These are phyloP conservation scores for Knufia petricola DNA, from an alignment of 2,329 filamentous ascomycete species.

Conservation along the genomic window DNA sequence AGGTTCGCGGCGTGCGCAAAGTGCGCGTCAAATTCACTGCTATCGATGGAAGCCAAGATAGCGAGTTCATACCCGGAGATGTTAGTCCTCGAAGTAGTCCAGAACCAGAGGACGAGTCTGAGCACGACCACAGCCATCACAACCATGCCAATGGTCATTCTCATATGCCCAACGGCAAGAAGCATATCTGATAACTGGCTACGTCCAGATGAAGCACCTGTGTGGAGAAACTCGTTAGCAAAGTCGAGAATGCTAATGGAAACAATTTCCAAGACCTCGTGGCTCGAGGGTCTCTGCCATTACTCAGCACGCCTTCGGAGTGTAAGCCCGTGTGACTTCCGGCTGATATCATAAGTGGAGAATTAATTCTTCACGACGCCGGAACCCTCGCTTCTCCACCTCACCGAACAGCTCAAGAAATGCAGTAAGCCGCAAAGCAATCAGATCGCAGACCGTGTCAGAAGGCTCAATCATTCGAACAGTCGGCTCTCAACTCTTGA, in stretches of 20 bases:
- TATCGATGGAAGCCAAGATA: constrained; percentile 50
- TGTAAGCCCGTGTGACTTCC: constrained; percentile 14
- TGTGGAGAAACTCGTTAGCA: too few relatives aligned
- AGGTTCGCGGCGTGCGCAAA: constrained; percentile 73
- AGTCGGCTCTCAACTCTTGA: neutral
- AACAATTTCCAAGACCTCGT: too few relatives aligned
- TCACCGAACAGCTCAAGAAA: neutral
- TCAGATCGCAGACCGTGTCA: neutral
- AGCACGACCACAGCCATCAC: constrained; percentile 37
- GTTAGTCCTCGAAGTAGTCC: constrained; percentile 49
- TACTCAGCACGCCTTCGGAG: neutral
- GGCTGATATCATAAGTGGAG: constrained; percentile 21
- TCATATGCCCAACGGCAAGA: constrained; percentile 8
- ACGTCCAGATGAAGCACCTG: neutral
- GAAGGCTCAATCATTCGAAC: neutral
- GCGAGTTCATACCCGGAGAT: constrained; percentile 67
- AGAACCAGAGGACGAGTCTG: constrained; percentile 48
- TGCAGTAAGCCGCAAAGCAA: neutral
- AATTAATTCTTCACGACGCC: neutral
- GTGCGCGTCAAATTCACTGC: constrained; percentile 77
- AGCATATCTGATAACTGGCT: neutral
- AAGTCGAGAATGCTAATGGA: too few relatives aligned
- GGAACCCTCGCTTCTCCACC: constrained; percentile 10
- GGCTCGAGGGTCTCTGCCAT: too few relatives aligned
- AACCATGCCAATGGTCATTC: constrained; percentile 13